Evolutionary conservation across 2,329 filamentous ascomycete genomes (phyloP).

Genomic region (Pezicula radicicola): DNA sequence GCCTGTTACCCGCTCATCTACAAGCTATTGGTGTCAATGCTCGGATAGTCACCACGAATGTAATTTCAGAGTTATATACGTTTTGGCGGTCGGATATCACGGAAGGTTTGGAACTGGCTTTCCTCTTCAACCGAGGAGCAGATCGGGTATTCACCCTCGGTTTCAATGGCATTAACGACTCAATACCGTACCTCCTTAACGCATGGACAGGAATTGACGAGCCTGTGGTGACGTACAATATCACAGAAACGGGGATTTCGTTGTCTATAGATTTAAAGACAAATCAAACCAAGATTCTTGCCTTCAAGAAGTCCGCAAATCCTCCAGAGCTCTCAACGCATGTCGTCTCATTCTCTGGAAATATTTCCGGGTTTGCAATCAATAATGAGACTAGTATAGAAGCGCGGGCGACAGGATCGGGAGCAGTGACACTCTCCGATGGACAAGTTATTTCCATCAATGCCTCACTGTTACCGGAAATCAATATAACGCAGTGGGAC

Average conservation of each 20-base stretch:
- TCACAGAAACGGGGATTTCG: not conserved
- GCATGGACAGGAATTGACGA: conserved; percentile 3
- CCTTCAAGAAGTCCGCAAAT: not conserved
- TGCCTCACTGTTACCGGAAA: too few species aligned
- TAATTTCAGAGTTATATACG: not conserved
- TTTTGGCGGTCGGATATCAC: not conserved
- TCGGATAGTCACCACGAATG: not conserved
- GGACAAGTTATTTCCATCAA: too few species aligned
- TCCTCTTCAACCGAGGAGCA: not conserved
- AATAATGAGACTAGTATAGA: not conserved
- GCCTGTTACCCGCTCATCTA: not conserved
- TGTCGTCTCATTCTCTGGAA: not conserved
- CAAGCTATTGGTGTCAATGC: not conserved
- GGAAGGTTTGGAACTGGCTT: not conserved
- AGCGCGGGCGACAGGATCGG: too few species aligned
- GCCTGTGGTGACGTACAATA: not conserved
- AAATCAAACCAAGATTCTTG: not conserved
- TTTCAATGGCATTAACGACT: not conserved
- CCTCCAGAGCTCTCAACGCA: not conserved
- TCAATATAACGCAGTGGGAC: too few species aligned
- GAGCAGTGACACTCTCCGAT: too few species aligned
- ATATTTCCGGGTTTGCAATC: not conserved
- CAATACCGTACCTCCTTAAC: conserved; percentile 1
- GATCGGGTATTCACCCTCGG: not conserved
- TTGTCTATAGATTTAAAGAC: not conserved